A percentile compares a stretch with the other conserved stretches of the same genome.
Conservation (phyloP, 2,329 filamentous ascomycete species). For the Trichoderma aggressivum region DNA sequence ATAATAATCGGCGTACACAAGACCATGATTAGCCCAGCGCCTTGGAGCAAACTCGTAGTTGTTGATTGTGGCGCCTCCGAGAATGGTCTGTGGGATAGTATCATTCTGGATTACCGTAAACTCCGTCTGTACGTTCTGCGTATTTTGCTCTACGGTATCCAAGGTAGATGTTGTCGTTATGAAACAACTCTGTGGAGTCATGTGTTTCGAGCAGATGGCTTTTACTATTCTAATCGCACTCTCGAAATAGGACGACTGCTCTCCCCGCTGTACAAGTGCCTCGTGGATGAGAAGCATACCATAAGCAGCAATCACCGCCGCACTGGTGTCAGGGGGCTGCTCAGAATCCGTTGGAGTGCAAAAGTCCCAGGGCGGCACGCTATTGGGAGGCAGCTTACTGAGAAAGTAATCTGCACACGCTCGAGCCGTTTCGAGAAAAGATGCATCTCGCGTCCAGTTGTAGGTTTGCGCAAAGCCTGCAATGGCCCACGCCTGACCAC, state of each 20-base stretch:
- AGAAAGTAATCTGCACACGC: background rate
- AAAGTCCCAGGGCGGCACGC: background rate
- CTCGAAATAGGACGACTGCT: background rate
- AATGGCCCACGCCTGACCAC: background rate
- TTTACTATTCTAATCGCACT: background rate
- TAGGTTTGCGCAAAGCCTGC: background rate
- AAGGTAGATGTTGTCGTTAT: background rate
- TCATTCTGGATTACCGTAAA: background rate
- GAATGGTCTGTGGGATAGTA: background rate
- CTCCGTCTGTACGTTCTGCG: background rate
- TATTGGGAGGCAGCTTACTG: background rate
- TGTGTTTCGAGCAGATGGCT: background rate
- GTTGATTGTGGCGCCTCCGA: background rate
- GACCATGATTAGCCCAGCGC: background rate
- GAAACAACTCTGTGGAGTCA: background rate
- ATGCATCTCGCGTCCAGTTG: background rate
- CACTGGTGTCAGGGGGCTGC: background rate
- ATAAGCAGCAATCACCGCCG: background rate
- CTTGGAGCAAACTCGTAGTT: background rate
- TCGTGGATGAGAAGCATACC: background rate
- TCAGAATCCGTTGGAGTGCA: background rate
- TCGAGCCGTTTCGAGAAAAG: background rate
- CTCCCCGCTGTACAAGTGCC: background rate
- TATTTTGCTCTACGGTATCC: background rate
- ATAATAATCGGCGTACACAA: background rate